Evolutionary conservation across 2,329 filamentous ascomycete species (phyloP), one percentile per base, ranked within the genome.

Genomic region (Sordariomycetes sp.): DNA sequence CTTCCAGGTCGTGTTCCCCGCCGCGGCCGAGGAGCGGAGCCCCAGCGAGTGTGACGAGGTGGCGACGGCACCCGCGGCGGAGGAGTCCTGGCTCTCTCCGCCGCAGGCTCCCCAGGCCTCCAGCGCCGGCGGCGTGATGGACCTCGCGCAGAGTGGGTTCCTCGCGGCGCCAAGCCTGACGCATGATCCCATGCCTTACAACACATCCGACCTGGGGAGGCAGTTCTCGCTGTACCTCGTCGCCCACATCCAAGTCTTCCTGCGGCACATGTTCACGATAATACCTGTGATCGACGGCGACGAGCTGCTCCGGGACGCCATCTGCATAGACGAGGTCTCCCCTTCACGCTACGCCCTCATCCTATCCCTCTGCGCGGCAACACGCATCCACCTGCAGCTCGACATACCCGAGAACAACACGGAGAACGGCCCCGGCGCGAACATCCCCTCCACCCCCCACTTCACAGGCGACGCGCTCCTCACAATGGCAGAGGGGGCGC

Each of bases 251-350:
- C 63, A 62, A 10, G 62, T 66, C 40, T 70, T 69, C 53, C 62
- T 69, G n/a, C 62, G 62, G n/a, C 61, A 65, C n/a, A 56, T 70
- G 16, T 69, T 67, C 40, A 68, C 68, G 1, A 70, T 70, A 32
- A 32, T 32, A 32, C 28, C 28, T 4, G 28, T 32, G 4, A 8
- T 32, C 28, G 62, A 69, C 24, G 66, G 63, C 22, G 59, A 66
- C 3, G 64, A 65, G n/a, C 60, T 70, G 18, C 57, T 67, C 2
- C 40, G 62, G 6, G 68, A 70, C 53, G 65, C 65, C 14, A 54
- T 60, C 8, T 61, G 64, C 10, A 48, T 68, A 10, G 62, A 65
- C 2, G 59, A 64, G n/a, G 43, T 69, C 1, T 48, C 67, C 0
- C 65, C 67, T 0, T 63, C 65, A 7, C 59, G 67, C 28, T 67